These are phyloP conservation scores for Pythium oligandrum DNA, from an alignment of 352 stramenopile species.

Conservation along the genomic window DNA sequence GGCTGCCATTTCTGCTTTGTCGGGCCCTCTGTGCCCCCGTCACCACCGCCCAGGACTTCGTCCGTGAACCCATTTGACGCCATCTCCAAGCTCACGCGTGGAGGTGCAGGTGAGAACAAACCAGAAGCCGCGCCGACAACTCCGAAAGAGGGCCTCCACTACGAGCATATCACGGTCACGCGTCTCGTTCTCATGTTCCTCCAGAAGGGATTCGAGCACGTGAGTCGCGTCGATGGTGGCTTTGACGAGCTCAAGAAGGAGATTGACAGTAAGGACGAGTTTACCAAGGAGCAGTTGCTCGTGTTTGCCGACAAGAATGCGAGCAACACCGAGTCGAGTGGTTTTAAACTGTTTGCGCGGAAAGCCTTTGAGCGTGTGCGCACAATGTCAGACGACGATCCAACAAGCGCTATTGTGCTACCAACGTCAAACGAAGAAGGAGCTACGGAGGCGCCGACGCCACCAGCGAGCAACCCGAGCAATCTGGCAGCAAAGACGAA, in stretches of 20 bases:
- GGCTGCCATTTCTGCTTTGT: slow-evolving; percentile 89
- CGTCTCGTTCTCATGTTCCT: slow-evolving; percentile 83
- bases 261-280: slow-evolving; percentile 58
- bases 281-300: slow-evolving; percentile 68
- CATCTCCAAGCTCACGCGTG: slow-evolving; percentile 48
- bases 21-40: slow-evolving; percentile 37
- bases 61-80: slow-evolving; percentile 33
- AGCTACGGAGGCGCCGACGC: slow-evolving; percentile 1
- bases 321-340: neutral
- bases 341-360: slow-evolving; percentile 18
- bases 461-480: slow-evolving; percentile 2
- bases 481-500: slow-evolving; percentile 8
- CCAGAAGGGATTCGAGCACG: slow-evolving; percentile 83
- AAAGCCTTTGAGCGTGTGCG: slow-evolving; percentile 22
- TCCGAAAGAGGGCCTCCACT: slow-evolving; percentile 13
- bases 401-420: slow-evolving; percentile 9
- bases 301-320: slow-evolving; percentile 23
- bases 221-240: slow-evolving; percentile 76
- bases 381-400: slow-evolving; percentile 23
- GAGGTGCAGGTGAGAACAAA: slow-evolving; percentile 46
- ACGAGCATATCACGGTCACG: slow-evolving; percentile 69
- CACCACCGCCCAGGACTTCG: neutral
- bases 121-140: slow-evolving; percentile 11
- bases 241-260: slow-evolving; percentile 77
- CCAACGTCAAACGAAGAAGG: neutral